phyloP scores from a whole-genome alignment of 2,329 filamentous ascomycete species.

The Zymoseptoria crescenta region DNA sequence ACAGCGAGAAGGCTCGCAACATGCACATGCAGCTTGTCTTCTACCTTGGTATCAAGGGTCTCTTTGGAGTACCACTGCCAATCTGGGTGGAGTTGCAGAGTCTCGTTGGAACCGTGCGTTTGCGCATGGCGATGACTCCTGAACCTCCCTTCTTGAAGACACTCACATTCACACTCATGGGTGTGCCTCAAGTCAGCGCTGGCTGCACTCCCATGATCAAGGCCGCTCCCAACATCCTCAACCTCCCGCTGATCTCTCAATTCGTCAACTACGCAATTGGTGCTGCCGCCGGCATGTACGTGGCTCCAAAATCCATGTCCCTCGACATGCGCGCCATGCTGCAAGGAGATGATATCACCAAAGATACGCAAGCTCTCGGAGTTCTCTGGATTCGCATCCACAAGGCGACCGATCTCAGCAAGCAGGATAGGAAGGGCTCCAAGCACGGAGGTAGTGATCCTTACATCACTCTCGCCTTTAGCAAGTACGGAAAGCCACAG shows the following conservation, averaged over 20 bases:
- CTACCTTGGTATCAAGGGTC: constrained; percentile 79
- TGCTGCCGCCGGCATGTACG: constrained; percentile 81
- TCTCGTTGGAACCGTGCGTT: constrained; percentile 77
- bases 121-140: constrained; percentile 74
- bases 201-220: constrained; percentile 91
- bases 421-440: constrained; percentile 78
- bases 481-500: constrained; percentile 95
- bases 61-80: constrained; percentile 81
- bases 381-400: constrained; percentile 91
- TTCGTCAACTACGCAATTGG: constrained; percentile 95
- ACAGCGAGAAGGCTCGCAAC: constrained; percentile 73
- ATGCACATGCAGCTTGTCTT: constrained; percentile 98
- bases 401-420: constrained; percentile 77
- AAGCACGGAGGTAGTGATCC: constrained; percentile 85
- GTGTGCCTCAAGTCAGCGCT: constrained; percentile 78
- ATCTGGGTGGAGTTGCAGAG: constrained; percentile 86
- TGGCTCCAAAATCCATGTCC: constrained; percentile 82
- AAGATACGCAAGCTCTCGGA: constrained; percentile 77
- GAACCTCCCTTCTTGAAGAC: constrained; percentile 89
- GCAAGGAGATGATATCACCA: constrained; percentile 83
- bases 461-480: constrained; percentile 90
- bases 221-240: constrained; percentile 81
- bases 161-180: constrained; percentile 89
- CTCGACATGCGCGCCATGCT: constrained; percentile 86
- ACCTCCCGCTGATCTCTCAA: constrained; percentile 85